Evolutionary conservation across 345 rosid genomes (phyloP), one percentile per base, ranked within the genome.

Genomic region (Ricinus communis): DNA sequence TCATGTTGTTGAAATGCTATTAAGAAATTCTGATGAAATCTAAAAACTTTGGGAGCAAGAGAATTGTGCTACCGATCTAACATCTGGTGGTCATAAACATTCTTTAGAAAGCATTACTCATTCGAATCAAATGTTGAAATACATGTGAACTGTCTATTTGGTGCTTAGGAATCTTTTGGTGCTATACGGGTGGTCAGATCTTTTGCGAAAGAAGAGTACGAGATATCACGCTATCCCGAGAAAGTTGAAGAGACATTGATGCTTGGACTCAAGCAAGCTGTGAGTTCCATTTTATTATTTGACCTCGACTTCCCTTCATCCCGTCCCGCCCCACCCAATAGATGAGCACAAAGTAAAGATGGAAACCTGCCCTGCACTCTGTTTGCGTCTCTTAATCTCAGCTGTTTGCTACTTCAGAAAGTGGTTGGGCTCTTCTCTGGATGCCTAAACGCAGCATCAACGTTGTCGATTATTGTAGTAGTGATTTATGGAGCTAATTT

Each of bases 401-500:
- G n/a, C 19, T 38, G 54, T 41, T 72, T 74, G 64, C 67, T 68
- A 9, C 66, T 60, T 65, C 79, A 85, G 82, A 82, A n/a, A n/a
- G n/a, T 88, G 45, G 73, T 76, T 11, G 97, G 94, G 11, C 56
- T 88, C 25, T 91, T 88, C 80, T 88, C 72, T 49, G 97, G 97
- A 65, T 92, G 91, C 51, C 76, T 91, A 24, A 91, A 87, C 46
- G 94, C 92, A 45, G 94, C 92, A 55, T 82, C 88, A 38, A 91
- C 89, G 1, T 68, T 86, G 59, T 87, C 94, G 27, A 87, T 91
- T 15, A 82, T 91, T 4, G 65, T 87, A 19, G 90, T 91, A 62
- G 94, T 91, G 54, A 77, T 86, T 43, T 88, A 91, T 64, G 97
- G 94, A 68, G 94, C 94, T n/a, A n/a, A n/a, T n/a, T n/a, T n/a